Percentiles rank a stretch among this genome's conserved stretches.
These are phyloP conservation scores for Sclerospora graminicola DNA, from an alignment of 352 stramenopile species.

Conservation along the genomic window DNA sequence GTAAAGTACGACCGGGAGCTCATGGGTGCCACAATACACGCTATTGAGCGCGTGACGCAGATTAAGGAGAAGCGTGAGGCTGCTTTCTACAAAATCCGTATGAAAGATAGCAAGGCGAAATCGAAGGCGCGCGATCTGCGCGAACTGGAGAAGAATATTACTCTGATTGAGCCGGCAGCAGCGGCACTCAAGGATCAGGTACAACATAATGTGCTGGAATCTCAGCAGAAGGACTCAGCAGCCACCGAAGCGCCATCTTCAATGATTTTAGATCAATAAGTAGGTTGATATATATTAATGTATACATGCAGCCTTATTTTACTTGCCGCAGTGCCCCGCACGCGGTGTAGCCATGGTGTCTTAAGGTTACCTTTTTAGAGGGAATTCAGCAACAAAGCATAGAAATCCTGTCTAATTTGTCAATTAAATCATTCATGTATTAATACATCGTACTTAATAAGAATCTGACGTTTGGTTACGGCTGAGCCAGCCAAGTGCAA, in stretches of 20 bases:
- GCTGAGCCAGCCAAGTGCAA: constrained; percentile 18
- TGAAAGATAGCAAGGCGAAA: constrained; percentile 82
- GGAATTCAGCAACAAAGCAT: too few relatives aligned
- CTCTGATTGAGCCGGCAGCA: constrained; percentile 71
- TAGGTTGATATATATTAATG: too few relatives aligned
- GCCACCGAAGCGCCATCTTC: constrained; percentile 49
- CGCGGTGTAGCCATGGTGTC: too few relatives aligned
- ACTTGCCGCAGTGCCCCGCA: too few relatives aligned
- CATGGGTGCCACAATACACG: constrained; percentile 97
- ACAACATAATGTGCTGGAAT: constrained; percentile 55
- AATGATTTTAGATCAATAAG: constrained; percentile 85
- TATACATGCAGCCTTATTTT: constrained; percentile 26
- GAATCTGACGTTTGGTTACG: not conserved
- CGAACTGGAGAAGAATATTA: constrained; percentile 81
- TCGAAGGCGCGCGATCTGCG: constrained; percentile 71
- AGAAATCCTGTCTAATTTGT: too few relatives aligned
- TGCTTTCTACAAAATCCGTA: constrained; percentile 96
- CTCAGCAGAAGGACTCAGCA: constrained; percentile 52
- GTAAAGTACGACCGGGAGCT: constrained; percentile 99
- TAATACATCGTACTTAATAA: not conserved
- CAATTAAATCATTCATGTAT: too few relatives aligned
- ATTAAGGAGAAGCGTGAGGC: constrained; percentile 96
- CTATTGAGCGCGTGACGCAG: constrained; percentile 95
- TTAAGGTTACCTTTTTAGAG: too few relatives aligned
- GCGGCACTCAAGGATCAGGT: constrained; percentile 61